Conservation (phyloP, 2,329 filamentous ascomycete genomes). For the Bipolaris sorokiniana region DNA sequence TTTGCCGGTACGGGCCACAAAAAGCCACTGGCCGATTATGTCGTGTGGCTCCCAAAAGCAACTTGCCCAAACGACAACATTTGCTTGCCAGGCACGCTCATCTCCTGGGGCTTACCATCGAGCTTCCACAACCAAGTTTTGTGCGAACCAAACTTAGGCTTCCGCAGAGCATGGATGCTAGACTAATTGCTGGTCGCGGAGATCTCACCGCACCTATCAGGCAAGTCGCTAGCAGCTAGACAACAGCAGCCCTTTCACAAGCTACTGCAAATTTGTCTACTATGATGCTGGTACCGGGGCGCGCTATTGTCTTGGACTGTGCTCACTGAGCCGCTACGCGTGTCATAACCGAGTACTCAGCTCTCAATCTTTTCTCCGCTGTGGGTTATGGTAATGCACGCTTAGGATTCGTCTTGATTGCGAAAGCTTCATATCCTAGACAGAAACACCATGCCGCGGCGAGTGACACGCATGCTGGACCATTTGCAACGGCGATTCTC, state of each 20-base stretch:
- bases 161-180: background rate
- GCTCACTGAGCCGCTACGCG: conserved; percentile 2
- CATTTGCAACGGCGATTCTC: background rate
- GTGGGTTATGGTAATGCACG: background rate
- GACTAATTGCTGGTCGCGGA: conserved; percentile 24
- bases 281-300: conserved; percentile 2
- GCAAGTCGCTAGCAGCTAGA: background rate
- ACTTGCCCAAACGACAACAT: background rate
- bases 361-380: background rate
- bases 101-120: background rate
- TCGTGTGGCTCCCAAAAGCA: background rate
- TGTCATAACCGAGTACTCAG: background rate
- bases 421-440: background rate
- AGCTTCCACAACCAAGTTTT: background rate
- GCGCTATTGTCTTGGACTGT: conserved; percentile 8
- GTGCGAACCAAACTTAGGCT: background rate
- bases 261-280: background rate
- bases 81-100: background rate
- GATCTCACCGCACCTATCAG: conserved; percentile 23
- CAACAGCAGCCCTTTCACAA: background rate
- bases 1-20: background rate
- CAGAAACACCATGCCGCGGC: background rate
- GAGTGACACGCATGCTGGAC: background rate
- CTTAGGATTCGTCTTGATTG: background rate
- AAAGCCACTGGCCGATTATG: background rate